Conservation (phyloP, 345 rosid species). For the Lenwebbia sp. region DNA sequence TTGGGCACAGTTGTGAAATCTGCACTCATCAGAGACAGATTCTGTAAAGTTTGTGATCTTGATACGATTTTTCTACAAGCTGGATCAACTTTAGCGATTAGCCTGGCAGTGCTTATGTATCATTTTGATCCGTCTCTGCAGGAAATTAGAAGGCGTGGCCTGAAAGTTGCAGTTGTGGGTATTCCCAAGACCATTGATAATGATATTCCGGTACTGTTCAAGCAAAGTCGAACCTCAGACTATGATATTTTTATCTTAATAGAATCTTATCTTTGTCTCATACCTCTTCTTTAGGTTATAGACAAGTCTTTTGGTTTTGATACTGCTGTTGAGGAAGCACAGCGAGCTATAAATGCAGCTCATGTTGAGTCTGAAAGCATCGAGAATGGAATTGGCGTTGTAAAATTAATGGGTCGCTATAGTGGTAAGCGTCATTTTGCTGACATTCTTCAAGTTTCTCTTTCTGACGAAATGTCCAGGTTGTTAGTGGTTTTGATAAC, state of each 20-base stretch:
- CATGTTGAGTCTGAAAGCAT: constrained; percentile 51
- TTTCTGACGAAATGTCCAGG: neutral
- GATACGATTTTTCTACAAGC: neutral
- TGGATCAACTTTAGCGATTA: neutral
- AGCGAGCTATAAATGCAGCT: constrained; percentile 56
- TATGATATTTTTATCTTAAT: neutral
- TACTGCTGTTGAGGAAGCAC: constrained; percentile 61
- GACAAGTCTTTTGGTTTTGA: constrained; percentile 70
- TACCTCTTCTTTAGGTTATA: constrained; percentile 31
- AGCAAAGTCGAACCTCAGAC: neutral
- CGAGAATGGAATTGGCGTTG: constrained; percentile 58
- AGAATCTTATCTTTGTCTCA: neutral
- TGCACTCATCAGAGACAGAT: neutral
- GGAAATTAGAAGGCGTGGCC: constrained; percentile 35
- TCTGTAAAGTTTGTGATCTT: neutral
- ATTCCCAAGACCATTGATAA: constrained; percentile 42
- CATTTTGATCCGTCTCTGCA: neutral
- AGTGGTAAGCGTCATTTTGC: constrained; percentile 26
- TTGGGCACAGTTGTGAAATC: neutral
- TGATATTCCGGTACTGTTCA: constrained; percentile 26
- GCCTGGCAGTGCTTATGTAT: neutral
- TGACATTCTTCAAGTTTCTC: neutral
- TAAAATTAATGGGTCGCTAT: constrained; percentile 54
- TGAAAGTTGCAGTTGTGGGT: constrained; percentile 37
- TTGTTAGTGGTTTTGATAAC: neutral